Percentiles rank a stretch among this genome's conserved stretches.
Evolutionary conservation across 108 stramenopile genomes (phyloP).

Genomic region (Pseudonitzschia multistriata): DNA sequence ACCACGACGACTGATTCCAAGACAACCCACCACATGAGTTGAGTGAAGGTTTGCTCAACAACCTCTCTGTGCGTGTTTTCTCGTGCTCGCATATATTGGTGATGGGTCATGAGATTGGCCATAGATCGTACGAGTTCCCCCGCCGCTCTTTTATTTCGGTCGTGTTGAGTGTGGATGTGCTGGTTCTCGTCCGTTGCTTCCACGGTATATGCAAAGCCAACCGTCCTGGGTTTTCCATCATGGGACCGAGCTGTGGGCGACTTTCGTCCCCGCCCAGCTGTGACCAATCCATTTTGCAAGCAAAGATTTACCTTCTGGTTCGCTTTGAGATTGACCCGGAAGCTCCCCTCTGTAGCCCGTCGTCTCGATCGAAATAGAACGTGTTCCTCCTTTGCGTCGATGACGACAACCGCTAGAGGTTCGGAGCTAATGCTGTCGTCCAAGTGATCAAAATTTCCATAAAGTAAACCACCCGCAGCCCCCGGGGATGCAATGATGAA

Average conservation of each 20-base stretch:
- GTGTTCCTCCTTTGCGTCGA: slow-evolving; percentile 17
- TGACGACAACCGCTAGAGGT: slow-evolving; percentile 17
- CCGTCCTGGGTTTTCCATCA: slow-evolving; percentile 18
- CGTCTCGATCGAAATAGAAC: slow-evolving; percentile 25
- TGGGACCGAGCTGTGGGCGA: background rate
- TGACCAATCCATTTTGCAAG: slow-evolving; percentile 30
- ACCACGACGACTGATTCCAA: slow-evolving; percentile 52
- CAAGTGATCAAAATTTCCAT: slow-evolving; percentile 34
- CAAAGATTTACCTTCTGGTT: slow-evolving; percentile 27
- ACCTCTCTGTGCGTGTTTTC: slow-evolving; percentile 54
- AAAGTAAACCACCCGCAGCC: slow-evolving; percentile 12
- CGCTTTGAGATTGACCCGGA: slow-evolving; percentile 20
- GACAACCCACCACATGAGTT: slow-evolving; percentile 56
- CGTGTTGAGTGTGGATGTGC: slow-evolving; percentile 23
- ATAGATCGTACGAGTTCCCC: slow-evolving; percentile 11
- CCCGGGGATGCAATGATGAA: slow-evolving; percentile 16
- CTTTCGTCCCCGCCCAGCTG: slow-evolving; percentile 17
- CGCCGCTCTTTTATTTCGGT: slow-evolving; percentile 6
- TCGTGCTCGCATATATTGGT: slow-evolving; percentile 57
- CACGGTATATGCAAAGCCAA: slow-evolving; percentile 29
- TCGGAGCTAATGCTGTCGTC: slow-evolving; percentile 22
- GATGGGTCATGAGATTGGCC: slow-evolving; percentile 41
- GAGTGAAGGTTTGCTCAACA: slow-evolving; percentile 54
- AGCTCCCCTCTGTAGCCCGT: slow-evolving; percentile 27
- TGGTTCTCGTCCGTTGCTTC: slow-evolving; percentile 13